Base-by-base conservation (phyloP, 2,329 filamentous ascomycete genomes). In the Xylariaceae sp. region DNA sequence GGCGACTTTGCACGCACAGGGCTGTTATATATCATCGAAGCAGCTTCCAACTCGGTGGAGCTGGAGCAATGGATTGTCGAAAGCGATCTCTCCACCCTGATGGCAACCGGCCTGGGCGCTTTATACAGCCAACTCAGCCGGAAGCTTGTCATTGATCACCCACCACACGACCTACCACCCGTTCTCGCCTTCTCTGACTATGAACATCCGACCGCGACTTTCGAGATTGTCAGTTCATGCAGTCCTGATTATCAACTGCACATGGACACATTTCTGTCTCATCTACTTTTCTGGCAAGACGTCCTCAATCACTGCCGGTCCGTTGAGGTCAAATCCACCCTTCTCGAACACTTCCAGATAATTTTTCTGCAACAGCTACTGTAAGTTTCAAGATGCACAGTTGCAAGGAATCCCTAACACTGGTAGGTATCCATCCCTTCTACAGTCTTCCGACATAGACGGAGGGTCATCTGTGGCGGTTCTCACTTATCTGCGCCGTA, bases 281-380 rank as follows among this genome's bases (percentile, higher is more conserved):
- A 97, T 67, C 79, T 99, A 46, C 77, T 95, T 5, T 99, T 99
- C 68, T 99, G 94, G 94, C 94, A 99, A 72, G 94, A 99, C 70
- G 92, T 96, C 32, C 76, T 99, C 56, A 94, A 97, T 69, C 92
- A 97, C 71, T 99, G 94, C 74, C 85, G 86, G 64, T 97, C 92
- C 3, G 78, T 85, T 1, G 92, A 97, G 67, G 90, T 99, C 62
- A 94, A 92, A 68, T 89, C 89, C 61, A 96, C 92, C 0, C 76
- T 99, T 47, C 79, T 99, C 30, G 94, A 99, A 68, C 94, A 99
- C 71, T 99, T 99, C 67, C 92, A 96, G 68, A 88, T 97, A 62
- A 84, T 99, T 32, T 99, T 99, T 69, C 76, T 99, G 49, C 90
- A 96, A 70, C 94, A 99, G 70, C 76, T 99, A 65, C 74, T 99